Evolutionary conservation across 1,284 basidiomycete species (phyloP), one percentile per base, ranked within the genome.

Genomic region (Neonothopanus nambi): DNA sequence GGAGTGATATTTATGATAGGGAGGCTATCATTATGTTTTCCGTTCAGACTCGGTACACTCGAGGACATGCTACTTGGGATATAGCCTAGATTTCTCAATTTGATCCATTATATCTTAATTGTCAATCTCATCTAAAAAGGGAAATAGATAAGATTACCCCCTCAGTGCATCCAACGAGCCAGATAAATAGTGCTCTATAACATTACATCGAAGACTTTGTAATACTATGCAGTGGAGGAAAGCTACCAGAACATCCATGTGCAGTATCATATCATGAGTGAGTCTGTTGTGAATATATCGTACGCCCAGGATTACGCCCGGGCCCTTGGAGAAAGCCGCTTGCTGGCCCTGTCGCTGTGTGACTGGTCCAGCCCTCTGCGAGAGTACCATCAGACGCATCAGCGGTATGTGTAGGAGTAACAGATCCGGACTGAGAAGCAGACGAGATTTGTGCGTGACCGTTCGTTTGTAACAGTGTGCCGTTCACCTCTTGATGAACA

Each of bases 1-100:
- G 86, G 82, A 2, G 77, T 67, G 46, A 89, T 79, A 61, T 76
- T 70, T 59, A 81, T 81, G 51, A 82, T 75, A 5, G 83, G 84
- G 7, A 85, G 70, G 47, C 30, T 33, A 9, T 33, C 30, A 33
- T 33, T 33, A 33, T 33, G 30, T 33, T 33, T 33, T 11, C 30
- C 13, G 30, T n/a, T n/a, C n/a, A n/a, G n/a, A n/a, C n/a, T n/a
- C n/a, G n/a, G n/a, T n/a, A n/a, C n/a, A 28, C 8, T 33, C 9
- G 30, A 33, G 30, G 30, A 33, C 30, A 33, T 33, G 30, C 13
- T 9, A 33, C 30, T 33, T 33, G 30, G 30, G 30, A 33, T 33
- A 13, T 33, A 3, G 9, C 8, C 30, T 11, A 33, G 3, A 4
- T 9, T 33, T 33, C 30, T 9, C 30, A 33, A 33, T 5, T 28